phyloP scores from a whole-genome alignment of 768 basidiomycete species.

The Suillus subluteus region DNA sequence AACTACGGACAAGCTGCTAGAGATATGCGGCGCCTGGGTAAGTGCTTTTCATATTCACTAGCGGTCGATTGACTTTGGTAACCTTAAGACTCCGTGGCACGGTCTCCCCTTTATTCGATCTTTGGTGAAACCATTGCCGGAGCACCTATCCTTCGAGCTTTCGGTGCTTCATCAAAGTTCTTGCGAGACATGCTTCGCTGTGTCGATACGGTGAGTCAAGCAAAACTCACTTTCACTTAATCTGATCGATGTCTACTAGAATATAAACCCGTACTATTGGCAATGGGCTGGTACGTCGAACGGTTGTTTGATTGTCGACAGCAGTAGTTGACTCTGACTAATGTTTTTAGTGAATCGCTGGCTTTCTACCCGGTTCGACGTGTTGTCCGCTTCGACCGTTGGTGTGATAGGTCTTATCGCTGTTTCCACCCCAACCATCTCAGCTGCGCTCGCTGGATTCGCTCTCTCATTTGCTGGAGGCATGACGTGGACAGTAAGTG shows the following conservation, averaged over 20 bases:
- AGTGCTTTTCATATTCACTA: conserved; percentile 18
- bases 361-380: conserved; percentile 86
- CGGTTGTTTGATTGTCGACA: not conserved
- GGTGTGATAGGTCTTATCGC: conserved; percentile 73
- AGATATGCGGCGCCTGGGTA: conserved; percentile 81
- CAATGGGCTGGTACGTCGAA: conserved; percentile 75
- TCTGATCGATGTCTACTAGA: conserved; percentile 34
- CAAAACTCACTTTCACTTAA: not conserved
- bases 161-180: conserved; percentile 88
- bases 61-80: conserved; percentile 2
- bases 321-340: conserved; percentile 12
- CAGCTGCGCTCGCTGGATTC: conserved; percentile 85
- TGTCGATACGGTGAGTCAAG: conserved; percentile 69
- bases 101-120: conserved; percentile 51
- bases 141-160: conserved; percentile 69
- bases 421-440: conserved; percentile 69
- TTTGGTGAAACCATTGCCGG: conserved; percentile 56
- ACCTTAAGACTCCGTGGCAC: conserved; percentile 47
- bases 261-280: conserved; percentile 83
- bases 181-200: conserved; percentile 82
- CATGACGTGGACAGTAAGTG: conserved; percentile 66
- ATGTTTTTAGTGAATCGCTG: conserved; percentile 76
- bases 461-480: conserved; percentile 83
- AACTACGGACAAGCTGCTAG: conserved; percentile 82
- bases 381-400: conserved; percentile 72